Evolutionary conservation across 257 asterid genomes (phyloP).

Genomic region (Ilex aquifolium): DNA sequence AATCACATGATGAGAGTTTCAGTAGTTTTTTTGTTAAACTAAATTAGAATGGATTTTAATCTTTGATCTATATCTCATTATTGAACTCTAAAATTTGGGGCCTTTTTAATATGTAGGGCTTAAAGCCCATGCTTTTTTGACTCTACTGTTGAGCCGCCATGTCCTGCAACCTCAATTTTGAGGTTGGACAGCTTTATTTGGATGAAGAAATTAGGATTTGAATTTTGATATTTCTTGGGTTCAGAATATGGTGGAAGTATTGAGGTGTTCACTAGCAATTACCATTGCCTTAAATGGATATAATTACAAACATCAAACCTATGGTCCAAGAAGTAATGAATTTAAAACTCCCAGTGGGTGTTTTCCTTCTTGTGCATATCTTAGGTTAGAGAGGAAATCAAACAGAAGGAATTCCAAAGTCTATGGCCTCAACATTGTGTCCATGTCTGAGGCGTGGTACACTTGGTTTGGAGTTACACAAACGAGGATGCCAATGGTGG

Average conservation of each 20-base stretch:
- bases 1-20: too few relatives aligned
- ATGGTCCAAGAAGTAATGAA: constrained; percentile 11
- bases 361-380: constrained; percentile 21
- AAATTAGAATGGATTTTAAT: too few relatives aligned
- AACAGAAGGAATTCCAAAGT: constrained; percentile 11
- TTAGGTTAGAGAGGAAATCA: constrained; percentile 13
- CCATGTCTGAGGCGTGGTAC: constrained; percentile 12
- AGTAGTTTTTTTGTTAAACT: too few relatives aligned
- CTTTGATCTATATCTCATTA: too few relatives aligned
- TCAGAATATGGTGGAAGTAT: constrained; percentile 21
- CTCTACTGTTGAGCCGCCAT: too few relatives aligned
- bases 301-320: constrained; percentile 8
- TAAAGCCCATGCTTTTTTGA: too few relatives aligned
- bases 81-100: too few relatives aligned
- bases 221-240: constrained; percentile 12
- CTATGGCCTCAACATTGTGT: constrained; percentile 14
- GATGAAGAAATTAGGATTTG: constrained; percentile 1
- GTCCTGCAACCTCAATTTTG: too few relatives aligned
- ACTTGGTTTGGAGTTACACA: constrained; percentile 11
- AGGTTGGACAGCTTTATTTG: not conserved
- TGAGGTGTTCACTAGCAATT: constrained; percentile 19
- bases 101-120: too few relatives aligned
- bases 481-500: constrained; percentile 5
- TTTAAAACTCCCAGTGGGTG: constrained; percentile 20
- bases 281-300: constrained; percentile 16